phyloP scores from a whole-genome alignment of 257 asterid species.

The Solanum sitiens region DNA sequence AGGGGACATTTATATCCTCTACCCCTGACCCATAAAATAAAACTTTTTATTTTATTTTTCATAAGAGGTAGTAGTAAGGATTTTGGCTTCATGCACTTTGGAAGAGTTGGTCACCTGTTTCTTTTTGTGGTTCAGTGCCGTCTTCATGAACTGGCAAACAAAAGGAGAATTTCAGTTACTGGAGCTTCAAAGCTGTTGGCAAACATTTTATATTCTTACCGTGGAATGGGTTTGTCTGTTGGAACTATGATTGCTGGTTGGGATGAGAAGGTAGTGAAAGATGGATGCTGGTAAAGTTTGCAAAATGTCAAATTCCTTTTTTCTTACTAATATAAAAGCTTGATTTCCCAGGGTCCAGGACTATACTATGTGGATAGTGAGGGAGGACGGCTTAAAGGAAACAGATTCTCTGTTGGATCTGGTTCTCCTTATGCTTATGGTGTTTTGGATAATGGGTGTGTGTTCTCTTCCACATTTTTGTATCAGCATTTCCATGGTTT shows the following conservation, averaged over 20 bases:
- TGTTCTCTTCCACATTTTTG: not conserved
- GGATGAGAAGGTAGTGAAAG: slow-evolving; percentile 76
- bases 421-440: slow-evolving; percentile 99
- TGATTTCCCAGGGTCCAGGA: slow-evolving; percentile 72
- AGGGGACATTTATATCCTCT: not conserved
- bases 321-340: not conserved
- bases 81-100: not conserved
- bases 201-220: slow-evolving; percentile 79
- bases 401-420: slow-evolving; percentile 90
- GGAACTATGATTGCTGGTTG: slow-evolving; percentile 99
- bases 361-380: slow-evolving; percentile 93
- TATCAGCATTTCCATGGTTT: not conserved
- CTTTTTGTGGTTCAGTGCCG: slow-evolving; percentile 52
- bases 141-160: slow-evolving; percentile 85
- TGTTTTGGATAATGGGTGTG: slow-evolving; percentile 84
- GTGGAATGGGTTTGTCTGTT: slow-evolving; percentile 95
- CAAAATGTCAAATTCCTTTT: not conserved
- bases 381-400: slow-evolving; percentile 96
- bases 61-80: not conserved
- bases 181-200: slow-evolving; percentile 92
- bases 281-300: not conserved
- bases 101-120: slow-evolving; percentile 1
- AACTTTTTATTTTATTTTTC: not conserved
- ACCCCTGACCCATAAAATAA: not conserved
- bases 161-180: slow-evolving; percentile 88